phyloP scores from a whole-genome alignment of 352 stramenopile genomes.

The Thalassiosira exigua region DNA sequence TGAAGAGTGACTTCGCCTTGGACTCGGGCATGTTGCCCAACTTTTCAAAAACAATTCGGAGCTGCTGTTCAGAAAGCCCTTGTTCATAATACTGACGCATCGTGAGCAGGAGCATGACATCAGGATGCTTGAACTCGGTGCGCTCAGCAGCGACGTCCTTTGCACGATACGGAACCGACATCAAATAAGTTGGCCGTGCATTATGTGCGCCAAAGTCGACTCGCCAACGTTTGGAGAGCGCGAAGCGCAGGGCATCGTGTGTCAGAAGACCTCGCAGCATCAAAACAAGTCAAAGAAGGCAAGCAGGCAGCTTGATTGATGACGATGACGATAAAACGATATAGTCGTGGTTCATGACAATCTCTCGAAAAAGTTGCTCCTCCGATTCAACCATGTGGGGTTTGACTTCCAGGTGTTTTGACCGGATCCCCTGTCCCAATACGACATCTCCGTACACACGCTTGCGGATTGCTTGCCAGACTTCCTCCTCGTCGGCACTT shows the following conservation, averaged over 20 bases:
- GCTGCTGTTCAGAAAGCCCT: background rate
- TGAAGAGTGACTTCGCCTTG: slow-evolving; percentile 17
- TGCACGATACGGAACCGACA: slow-evolving; percentile 16
- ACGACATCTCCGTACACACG: slow-evolving; percentile 11
- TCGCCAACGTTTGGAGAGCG: background rate
- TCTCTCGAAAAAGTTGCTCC: too few relatives aligned
- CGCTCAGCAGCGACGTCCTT: slow-evolving; percentile 24
- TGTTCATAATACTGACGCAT: slow-evolving; percentile 18
- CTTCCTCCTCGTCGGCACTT: background rate
- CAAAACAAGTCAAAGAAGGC: background rate
- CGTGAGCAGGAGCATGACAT: slow-evolving; percentile 7
- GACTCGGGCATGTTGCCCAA: slow-evolving; percentile 3
- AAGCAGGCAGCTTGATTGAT: too few relatives aligned
- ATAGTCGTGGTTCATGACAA: too few relatives aligned
- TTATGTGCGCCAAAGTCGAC: slow-evolving; percentile 22
- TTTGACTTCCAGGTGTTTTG: too few relatives aligned
- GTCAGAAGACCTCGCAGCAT: slow-evolving; percentile 18
- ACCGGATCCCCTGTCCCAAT: too few relatives aligned
- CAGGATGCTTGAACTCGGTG: slow-evolving; percentile 20
- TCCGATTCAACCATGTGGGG: too few relatives aligned
- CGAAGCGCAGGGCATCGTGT: slow-evolving; percentile 15
- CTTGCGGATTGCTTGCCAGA: slow-evolving; percentile 4
- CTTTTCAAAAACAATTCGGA: slow-evolving; percentile 2
- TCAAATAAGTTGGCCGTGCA: background rate
- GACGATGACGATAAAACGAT: too few relatives aligned